These are phyloP conservation scores for Emericellopsis terricola DNA, from an alignment of 495 filamentous ascomycete species.

Conservation along the genomic window DNA sequence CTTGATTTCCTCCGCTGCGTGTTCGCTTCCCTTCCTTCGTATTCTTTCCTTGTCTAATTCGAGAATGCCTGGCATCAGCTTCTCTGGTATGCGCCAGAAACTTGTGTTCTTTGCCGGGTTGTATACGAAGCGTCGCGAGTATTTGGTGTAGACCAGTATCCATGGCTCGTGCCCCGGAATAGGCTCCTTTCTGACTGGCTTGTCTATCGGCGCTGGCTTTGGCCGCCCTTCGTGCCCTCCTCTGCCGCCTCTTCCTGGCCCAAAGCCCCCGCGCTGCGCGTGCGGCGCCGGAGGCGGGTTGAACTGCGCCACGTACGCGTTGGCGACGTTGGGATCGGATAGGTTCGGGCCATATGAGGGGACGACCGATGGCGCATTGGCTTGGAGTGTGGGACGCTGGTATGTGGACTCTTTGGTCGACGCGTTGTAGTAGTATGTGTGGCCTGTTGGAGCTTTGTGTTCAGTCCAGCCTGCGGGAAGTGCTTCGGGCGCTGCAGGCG, in stretches of 20 bases:
- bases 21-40: slow-evolving; percentile 24
- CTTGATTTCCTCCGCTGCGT: not conserved
- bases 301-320: slow-evolving; percentile 29
- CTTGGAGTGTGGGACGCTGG: slow-evolving; percentile 33
- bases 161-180: slow-evolving; percentile 79
- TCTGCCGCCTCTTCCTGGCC: slow-evolving; percentile 23
- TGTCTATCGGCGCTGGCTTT: slow-evolving; percentile 49
- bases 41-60: slow-evolving; percentile 46
- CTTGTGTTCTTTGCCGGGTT: slow-evolving; percentile 70
- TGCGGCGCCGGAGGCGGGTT: slow-evolving; percentile 10
- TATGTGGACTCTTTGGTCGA: slow-evolving; percentile 79
- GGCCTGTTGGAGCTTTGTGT: slow-evolving; percentile 79
- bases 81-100: slow-evolving; percentile 79
- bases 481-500: slow-evolving; percentile 25
- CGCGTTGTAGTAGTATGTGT: slow-evolving; percentile 80
- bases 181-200: slow-evolving; percentile 58
- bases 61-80: slow-evolving; percentile 63
- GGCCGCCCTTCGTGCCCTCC: slow-evolving; percentile 34
- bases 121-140: slow-evolving; percentile 74
- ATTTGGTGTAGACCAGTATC: slow-evolving; percentile 80
- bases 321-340: slow-evolving; percentile 23
- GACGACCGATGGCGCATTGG: slow-evolving; percentile 16
- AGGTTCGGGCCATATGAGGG: slow-evolving; percentile 28
- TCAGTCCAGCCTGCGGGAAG: slow-evolving; percentile 77
- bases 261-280: slow-evolving; percentile 15